These are phyloP conservation scores for Parafenestella ontariensis DNA, from an alignment of 2,329 filamentous ascomycete species.

Conservation along the genomic window DNA sequence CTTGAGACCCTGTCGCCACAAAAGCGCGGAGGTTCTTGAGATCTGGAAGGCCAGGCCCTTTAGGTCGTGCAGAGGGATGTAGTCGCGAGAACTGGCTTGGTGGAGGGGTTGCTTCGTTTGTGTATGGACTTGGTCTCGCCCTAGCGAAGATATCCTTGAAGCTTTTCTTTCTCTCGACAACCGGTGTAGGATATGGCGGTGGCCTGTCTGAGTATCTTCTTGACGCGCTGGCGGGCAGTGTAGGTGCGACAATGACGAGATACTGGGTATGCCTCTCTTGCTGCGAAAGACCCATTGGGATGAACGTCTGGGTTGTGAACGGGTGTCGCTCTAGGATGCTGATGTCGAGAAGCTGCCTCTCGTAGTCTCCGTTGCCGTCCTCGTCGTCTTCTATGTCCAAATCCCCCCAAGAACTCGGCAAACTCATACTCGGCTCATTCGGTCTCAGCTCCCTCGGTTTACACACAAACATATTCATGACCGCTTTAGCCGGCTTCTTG, in stretches of 20 bases:
- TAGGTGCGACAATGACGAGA: conserved; percentile 89
- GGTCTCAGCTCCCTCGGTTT: conserved; percentile 66
- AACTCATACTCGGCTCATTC: conserved; percentile 45
- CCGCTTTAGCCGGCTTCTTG: conserved; percentile 62
- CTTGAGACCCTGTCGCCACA: conserved; percentile 76
- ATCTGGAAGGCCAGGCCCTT: conserved; percentile 72
- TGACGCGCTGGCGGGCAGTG: conserved; percentile 59
- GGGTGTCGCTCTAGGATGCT: conserved; percentile 87
- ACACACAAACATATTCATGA: conserved; percentile 91
- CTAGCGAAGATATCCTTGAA: conserved; percentile 52
- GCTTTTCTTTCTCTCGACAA: conserved; percentile 31
- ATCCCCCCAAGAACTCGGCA: conserved; percentile 45
- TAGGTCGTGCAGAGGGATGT: conserved; percentile 45
- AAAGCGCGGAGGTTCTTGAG: conserved; percentile 75
- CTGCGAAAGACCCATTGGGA: conserved; percentile 69
- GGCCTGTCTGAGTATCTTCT: conserved; percentile 35
- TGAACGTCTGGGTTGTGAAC: conserved; percentile 92
- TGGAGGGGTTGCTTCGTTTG: conserved; percentile 57
- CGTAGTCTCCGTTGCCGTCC: conserved; percentile 26
- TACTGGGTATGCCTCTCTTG: conserved; percentile 64
- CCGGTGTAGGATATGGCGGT: conserved; percentile 54
- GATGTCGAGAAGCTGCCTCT: conserved; percentile 65
- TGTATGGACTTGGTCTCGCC: conserved; percentile 55
- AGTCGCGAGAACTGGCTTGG: conserved; percentile 35
- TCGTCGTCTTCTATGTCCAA: conserved; percentile 44